Evolutionary conservation across 371 early-diverging fungal species (phyloP).

Genomic region (Saksenaea oblongispora): DNA sequence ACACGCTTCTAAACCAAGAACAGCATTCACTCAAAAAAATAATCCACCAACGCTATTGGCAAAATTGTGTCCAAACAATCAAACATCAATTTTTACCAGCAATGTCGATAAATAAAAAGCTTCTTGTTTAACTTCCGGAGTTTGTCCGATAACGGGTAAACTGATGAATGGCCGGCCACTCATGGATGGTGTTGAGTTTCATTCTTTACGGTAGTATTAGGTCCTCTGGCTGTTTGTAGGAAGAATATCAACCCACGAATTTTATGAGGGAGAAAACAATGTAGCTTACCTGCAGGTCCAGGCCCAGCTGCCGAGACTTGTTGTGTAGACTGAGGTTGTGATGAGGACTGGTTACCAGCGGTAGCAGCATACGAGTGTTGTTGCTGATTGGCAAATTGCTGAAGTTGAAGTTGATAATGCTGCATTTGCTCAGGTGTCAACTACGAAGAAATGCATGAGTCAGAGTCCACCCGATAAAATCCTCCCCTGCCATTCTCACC

Average conservation of each 20-base stretch:
- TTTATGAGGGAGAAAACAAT: not conserved
- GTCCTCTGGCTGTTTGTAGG: not conserved
- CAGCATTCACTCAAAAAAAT: too few relatives aligned
- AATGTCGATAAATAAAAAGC: too few relatives aligned
- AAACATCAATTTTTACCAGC: too few relatives aligned
- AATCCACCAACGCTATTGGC: too few relatives aligned
- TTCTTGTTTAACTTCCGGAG: too few relatives aligned
- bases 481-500: constrained; percentile 6
- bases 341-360: not conserved
- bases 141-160: too few relatives aligned
- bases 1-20: too few relatives aligned
- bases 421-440: constrained; percentile 47
- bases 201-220: not conserved
- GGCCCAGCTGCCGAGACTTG: not conserved
- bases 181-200: constrained; percentile 3
- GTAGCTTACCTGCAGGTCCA: not conserved
- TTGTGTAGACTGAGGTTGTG: not conserved
- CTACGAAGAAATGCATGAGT: constrained; percentile 1
- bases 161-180: constrained; percentile 2
- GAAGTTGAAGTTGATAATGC: constrained; percentile 37
- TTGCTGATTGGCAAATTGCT: constrained; percentile 36
- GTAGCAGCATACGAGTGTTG: not conserved
- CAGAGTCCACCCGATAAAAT: not conserved
- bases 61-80: too few relatives aligned
- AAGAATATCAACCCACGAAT: not conserved